Evolutionary conservation across 1,284 basidiomycete genomes (phyloP), one percentile per base, ranked within the genome.

Genomic region (Fistulina hepatica): DNA sequence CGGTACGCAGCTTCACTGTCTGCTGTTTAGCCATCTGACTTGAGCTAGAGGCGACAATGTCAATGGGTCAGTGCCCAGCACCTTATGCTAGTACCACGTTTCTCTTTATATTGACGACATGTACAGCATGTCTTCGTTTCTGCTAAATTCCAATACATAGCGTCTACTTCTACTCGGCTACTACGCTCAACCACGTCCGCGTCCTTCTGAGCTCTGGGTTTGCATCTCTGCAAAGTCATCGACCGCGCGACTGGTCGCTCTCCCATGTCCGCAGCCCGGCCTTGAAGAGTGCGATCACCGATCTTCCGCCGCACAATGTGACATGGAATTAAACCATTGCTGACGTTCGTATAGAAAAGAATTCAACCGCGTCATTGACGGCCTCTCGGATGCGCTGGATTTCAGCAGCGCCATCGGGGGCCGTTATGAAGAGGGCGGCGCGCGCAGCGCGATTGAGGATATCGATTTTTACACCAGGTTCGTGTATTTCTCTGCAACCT

Each of bases 381-480:
- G 81, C 8, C 70, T 98, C 36, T 77, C 85, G 9, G 91, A 97
- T 52, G 88, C 91, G 2, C 71, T 98, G 16, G 91, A 95, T 54
- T 98, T 98, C 55, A 90, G 89, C 56, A 72, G 73, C 21, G 93
- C 90, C 0, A 88, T 97, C 39, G 90, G 90, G 7, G 71, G 73
- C 38, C 61, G 71, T 3, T 85, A 77, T 52, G 82, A 83, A 51
- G 65, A 62, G 15, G 81, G 81, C 12, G 77, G 81, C 3, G 70
- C 74, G 12, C 67, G 73, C 6, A 81, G 81, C 34, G 81, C 81
- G 2, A 69, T 93, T 13, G 86, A 86, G 36, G 91, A 91, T 50
- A 91, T 94, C 5, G 93, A 97, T 57, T 83, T 97, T 51, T 97
- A 88, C 64, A 93, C 88, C 5, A 88, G 83, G 89, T 82, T 44